These are phyloP conservation scores for Botrytis fragariae DNA, from an alignment of 2,329 filamentous ascomycete species.

Conservation along the genomic window DNA sequence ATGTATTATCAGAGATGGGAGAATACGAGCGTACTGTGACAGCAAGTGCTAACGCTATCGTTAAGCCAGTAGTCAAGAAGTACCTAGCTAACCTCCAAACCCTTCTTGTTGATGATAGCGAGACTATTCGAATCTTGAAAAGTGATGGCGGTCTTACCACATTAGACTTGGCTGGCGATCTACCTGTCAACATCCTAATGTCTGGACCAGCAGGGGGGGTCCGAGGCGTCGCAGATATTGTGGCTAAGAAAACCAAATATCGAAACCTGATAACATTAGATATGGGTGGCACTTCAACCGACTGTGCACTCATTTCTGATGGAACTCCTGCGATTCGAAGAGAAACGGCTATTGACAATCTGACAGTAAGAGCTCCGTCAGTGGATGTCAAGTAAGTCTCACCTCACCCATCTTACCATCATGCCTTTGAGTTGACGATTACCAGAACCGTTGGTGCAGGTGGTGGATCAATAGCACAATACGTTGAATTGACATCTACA, in stretches of 20 bases:
- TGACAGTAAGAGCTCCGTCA: constrained; percentile 13
- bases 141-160: constrained; percentile 18
- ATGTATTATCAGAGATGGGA: constrained; percentile 7
- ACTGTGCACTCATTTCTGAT: constrained; percentile 1
- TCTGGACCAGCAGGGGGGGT: constrained; percentile 9
- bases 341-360: constrained; percentile 9
- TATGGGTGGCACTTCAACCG: constrained; percentile 12
- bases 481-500: constrained; percentile 14
- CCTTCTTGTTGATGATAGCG: constrained; percentile 5
- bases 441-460: constrained; percentile 5
- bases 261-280: constrained; percentile 12
- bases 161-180: neutral
- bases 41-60: constrained; percentile 10
- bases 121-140: constrained; percentile 15
- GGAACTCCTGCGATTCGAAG: neutral
- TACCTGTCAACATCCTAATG: constrained; percentile 7
- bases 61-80: constrained; percentile 5
- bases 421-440: neutral
- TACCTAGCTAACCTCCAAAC: constrained; percentile 10
- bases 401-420: neutral
- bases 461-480: constrained; percentile 15
- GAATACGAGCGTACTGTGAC: constrained; percentile 11
- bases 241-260: constrained; percentile 11
- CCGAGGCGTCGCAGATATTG: neutral
- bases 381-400: constrained; percentile 8